A percentile compares a stretch with the other conserved stretches of the same genome.
phyloP scores from a whole-genome alignment of 2,329 filamentous ascomycete genomes.

The Teratosphaeriaceae sp. region DNA sequence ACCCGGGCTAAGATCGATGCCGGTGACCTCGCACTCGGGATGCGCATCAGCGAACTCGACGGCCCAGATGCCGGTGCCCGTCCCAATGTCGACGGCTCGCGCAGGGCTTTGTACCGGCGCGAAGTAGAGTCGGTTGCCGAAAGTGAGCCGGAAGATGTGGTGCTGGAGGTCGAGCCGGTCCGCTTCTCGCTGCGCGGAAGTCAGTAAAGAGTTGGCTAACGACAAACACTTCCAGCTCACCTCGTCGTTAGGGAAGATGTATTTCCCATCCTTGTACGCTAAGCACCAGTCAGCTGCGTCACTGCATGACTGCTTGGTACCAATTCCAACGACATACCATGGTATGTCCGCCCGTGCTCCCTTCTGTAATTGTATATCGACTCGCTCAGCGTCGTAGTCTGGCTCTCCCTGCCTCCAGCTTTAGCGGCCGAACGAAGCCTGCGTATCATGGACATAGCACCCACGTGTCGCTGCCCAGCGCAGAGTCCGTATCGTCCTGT shows the following conservation, averaged over 20 bases:
- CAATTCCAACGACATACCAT: slow-evolving; percentile 18
- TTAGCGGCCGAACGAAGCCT: slow-evolving; percentile 6
- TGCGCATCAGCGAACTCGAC: slow-evolving; percentile 44
- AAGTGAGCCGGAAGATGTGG: slow-evolving; percentile 42
- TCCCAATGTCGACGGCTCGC: slow-evolving; percentile 46
- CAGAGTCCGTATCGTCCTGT: slow-evolving; percentile 29
- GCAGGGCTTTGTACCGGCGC: slow-evolving; percentile 38
- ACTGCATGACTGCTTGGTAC: not conserved
- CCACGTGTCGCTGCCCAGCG: slow-evolving; percentile 30
- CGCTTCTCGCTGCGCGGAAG: slow-evolving; percentile 25
- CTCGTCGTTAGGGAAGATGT: slow-evolving; percentile 37
- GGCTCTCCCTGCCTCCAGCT: slow-evolving; percentile 23
- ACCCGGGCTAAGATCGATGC: slow-evolving; percentile 44
- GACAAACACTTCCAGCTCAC: slow-evolving; percentile 11
- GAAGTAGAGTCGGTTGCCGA: slow-evolving; percentile 39
- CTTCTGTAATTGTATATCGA: slow-evolving; percentile 32
- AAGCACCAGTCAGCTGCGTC: slow-evolving; percentile 4
- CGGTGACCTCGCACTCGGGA: slow-evolving; percentile 36
- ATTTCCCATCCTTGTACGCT: slow-evolving; percentile 35
- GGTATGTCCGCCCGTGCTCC: slow-evolving; percentile 33
- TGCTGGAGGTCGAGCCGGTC: slow-evolving; percentile 36
- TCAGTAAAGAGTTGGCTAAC: slow-evolving; percentile 10
- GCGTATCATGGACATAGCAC: slow-evolving; percentile 7
- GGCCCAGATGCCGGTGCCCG: slow-evolving; percentile 52
- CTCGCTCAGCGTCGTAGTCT: slow-evolving; percentile 29